Percentiles rank a stretch among this genome's conserved stretches.
These are phyloP conservation scores for Cryptococcus neoformans DNA, from an alignment of 1,284 basidiomycete genomes.

Conservation along the genomic window DNA sequence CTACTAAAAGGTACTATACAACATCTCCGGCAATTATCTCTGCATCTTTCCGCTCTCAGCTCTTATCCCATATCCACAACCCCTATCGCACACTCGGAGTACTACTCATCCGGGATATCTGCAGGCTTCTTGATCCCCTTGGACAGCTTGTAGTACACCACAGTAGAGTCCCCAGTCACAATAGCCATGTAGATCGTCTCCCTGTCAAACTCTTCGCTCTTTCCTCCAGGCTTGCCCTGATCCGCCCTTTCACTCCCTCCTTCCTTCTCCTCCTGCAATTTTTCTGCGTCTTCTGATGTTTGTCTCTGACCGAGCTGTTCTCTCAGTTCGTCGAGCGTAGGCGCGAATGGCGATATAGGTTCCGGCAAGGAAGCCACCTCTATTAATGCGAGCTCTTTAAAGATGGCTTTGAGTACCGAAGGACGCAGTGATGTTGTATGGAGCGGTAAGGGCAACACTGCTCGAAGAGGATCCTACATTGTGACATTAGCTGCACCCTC, in stretches of 20 bases:
- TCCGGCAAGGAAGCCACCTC: conserved; percentile 18
- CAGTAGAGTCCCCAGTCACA: conserved; percentile 44
- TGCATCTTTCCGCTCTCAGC: no score
- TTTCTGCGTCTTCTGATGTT: not conserved
- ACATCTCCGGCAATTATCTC: no score
- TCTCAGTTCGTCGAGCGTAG: conserved; percentile 22
- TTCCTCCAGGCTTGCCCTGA: not conserved
- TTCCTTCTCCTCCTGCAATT: not conserved
- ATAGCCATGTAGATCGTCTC: conserved; percentile 48
- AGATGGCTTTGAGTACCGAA: conserved; percentile 37
- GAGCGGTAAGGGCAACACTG: conserved; percentile 44
- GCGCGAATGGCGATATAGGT: conserved; percentile 26
- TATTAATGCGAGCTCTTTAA: conserved; percentile 23
- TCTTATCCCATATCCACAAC: no score
- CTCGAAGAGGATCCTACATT: conserved; percentile 41
- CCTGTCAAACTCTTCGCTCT: conserved; percentile 26
- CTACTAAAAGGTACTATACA: no score
- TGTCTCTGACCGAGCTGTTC: conserved; percentile 7
- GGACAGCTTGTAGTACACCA: conserved; percentile 50
- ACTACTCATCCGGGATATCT: conserved; percentile 50
- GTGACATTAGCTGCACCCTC: not conserved
- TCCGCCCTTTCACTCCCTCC: conserved; percentile 6
- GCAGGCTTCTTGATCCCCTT: conserved; percentile 50
- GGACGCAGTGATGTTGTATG: conserved; percentile 44
- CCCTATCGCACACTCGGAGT: no score